Evolutionary conservation across 1,284 basidiomycete genomes (phyloP).

Genomic region (Leccinum pachyderme): DNA sequence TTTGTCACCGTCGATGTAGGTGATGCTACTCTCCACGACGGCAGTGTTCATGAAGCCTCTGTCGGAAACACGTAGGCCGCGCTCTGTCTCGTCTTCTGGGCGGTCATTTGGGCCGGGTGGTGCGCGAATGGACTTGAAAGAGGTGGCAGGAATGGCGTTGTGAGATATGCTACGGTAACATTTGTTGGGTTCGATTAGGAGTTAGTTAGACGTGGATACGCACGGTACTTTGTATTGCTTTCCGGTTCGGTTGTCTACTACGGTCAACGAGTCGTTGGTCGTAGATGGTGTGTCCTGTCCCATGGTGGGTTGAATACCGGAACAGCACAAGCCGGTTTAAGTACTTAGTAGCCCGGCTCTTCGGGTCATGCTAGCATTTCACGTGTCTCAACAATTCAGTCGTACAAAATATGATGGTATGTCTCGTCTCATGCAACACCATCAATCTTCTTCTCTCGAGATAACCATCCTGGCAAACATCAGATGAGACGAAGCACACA

Average conservation of each 20-base stretch:
- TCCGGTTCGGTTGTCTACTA: constrained; percentile 83
- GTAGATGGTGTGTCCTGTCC: constrained; percentile 25
- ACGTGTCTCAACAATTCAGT: constrained; percentile 11
- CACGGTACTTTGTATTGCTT: constrained; percentile 75
- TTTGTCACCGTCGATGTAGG: constrained; percentile 85
- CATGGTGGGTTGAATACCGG: constrained; percentile 14
- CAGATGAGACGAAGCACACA: constrained; percentile 1
- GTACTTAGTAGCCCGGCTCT: not conserved
- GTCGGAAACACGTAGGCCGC: constrained; percentile 75
- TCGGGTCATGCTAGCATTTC: constrained; percentile 7
- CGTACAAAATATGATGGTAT: not conserved
- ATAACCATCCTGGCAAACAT: constrained; percentile 36
- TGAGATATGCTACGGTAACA: constrained; percentile 56
- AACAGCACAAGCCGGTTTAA: not conserved
- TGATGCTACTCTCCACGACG: constrained; percentile 77
- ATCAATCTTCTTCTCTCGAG: constrained; percentile 35
- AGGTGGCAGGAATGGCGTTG: constrained; percentile 76
- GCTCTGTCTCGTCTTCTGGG: constrained; percentile 80
- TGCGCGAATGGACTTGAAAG: constrained; percentile 76
- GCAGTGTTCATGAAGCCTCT: constrained; percentile 86
- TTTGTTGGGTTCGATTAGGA: not conserved
- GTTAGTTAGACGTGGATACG: constrained; percentile 24
- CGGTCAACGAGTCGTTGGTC: constrained; percentile 53
- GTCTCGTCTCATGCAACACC: constrained; percentile 5
- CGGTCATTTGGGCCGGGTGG: constrained; percentile 56